Evolutionary conservation across 2,329 filamentous ascomycete species (phyloP), one percentile per base, ranked within the genome.

Genomic region (Blastomyces silverae): DNA sequence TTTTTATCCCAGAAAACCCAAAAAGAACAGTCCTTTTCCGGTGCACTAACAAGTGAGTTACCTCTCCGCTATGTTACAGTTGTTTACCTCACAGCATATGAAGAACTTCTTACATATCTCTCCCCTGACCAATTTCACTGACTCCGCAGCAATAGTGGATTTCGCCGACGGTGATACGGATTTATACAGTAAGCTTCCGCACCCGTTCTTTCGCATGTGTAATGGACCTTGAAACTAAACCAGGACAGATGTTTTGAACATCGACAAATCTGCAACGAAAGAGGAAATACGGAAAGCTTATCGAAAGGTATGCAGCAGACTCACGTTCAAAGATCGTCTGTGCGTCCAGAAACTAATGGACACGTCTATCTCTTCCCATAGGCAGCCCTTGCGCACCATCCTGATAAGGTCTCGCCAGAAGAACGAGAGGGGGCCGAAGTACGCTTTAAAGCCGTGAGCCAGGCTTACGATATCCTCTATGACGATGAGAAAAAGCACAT

Each of bases 401-500:
- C 94, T 58, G 94, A 99, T 80, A 99, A 99, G 81, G 94, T 96
- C 65, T 83, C 92, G 71, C 91, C 93, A 78, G 87, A 89, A 37
- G 87, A 92, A 74, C 89, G 93, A 70, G 64, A 68, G 62, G 64
- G 89, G 70, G 91, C 94, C 66, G 94, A 97, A 77, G 83, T 87
- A 74, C 92, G 88, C 74, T 99, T 99, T 87, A 99, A 99, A 80
- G 82, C 87, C 64, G 88, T 96, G 65, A 92, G 90, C 66, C 89
- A 95, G 79, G 94, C 94, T 71, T 99, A 99, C 82, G 94, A 99
- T 76, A 97, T 99, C 75, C 91, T 99, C 64, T 89, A 87, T 79
- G 93, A 99, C 82, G 93, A 97, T 68, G 87, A 97, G 67, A 97
- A 96, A 78, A 89, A 94, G 73, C 84, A 90, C 64, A 79, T 95